These are phyloP conservation scores for Mucor mucedo DNA, from an alignment of 371 early-diverging fungal species.

Conservation along the genomic window DNA sequence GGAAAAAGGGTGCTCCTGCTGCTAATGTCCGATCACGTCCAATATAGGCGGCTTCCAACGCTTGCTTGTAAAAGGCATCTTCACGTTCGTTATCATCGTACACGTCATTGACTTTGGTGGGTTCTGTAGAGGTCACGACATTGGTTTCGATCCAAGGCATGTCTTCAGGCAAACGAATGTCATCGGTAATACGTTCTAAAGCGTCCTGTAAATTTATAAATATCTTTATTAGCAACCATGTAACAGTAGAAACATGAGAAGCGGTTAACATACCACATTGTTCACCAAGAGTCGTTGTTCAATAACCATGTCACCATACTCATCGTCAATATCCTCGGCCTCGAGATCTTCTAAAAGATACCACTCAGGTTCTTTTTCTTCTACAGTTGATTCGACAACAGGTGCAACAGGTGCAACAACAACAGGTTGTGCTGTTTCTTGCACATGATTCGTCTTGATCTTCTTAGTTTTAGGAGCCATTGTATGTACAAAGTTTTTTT, in stretches of 20 bases:
- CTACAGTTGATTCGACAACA: neutral
- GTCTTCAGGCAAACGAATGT: slow-evolving; percentile 66
- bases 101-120: slow-evolving; percentile 67
- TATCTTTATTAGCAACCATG: no score
- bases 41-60: slow-evolving; percentile 76
- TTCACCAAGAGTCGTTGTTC: slow-evolving; percentile 71
- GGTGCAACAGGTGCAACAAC: neutral
- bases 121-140: slow-evolving; percentile 69
- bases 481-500: neutral
- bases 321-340: slow-evolving; percentile 46
- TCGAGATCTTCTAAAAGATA: slow-evolving; percentile 37
- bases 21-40: slow-evolving; percentile 65
- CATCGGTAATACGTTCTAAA: slow-evolving; percentile 60
- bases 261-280: slow-evolving; percentile 60
- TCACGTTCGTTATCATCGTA: slow-evolving; percentile 92
- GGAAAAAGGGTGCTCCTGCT: slow-evolving; percentile 75
- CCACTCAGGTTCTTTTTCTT: slow-evolving; percentile 29
- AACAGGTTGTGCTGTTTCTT: slow-evolving; percentile 2
- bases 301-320: slow-evolving; percentile 65
- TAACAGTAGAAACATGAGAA: neutral
- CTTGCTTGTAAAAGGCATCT: slow-evolving; percentile 89
- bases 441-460: slow-evolving; percentile 3
- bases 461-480: slow-evolving; percentile 19
- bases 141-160: slow-evolving; percentile 87
- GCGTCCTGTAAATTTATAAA: slow-evolving; percentile 46